Base-by-base conservation (phyloP, 805 yeast species). In the Schizosaccharomyces pombe region DNA sequence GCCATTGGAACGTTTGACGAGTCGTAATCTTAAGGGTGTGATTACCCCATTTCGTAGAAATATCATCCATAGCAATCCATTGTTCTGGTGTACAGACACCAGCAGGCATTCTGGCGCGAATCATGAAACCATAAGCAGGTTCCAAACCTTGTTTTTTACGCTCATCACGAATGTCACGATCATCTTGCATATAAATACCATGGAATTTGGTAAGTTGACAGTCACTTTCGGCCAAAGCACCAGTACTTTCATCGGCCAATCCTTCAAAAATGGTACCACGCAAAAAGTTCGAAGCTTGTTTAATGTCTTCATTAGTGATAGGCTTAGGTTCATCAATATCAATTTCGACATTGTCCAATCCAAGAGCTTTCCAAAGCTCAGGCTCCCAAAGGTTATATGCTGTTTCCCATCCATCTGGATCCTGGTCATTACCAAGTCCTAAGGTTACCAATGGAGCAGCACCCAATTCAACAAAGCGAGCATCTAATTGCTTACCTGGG, bases 131-230 rank as follows among this genome's bases (percentile, higher is more conserved):
- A 67, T 84, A 89, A 53, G 93, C 94, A 16, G 97, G 97, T 69
- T 89, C 97, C 58, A 84, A 67, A 47, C 97, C 96, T 64, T 83
- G 85, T 52, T 84, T 77, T 70, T 87, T 89, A 64, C 96, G 80
- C 61, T 83, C 82, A 56, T 89, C 97, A 67, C 97, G 77, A 57
- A 89, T 73, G 68, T 89, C 97, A 72, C 97, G 84, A 66, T 89
- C 97, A 67, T 89, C 97, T 71, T 89, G 97, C 94, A 89, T 85
- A 67, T 89, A 89, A 60, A 86, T 85, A 70, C 97, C 97, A 68
- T 89, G 97, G 77, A 89, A 89, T 69, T 89, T 89, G 60, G 96
- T 86, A 67, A 89, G 69, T 69, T 87, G 96, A 69, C 86, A 94
- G 68, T 86, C 96, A 56, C 77, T 76, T 12, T 95, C 91, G 59